Conservation (phyloP, 2,329 filamentous ascomycete genomes). For the Trichoderma sp. region DNA sequence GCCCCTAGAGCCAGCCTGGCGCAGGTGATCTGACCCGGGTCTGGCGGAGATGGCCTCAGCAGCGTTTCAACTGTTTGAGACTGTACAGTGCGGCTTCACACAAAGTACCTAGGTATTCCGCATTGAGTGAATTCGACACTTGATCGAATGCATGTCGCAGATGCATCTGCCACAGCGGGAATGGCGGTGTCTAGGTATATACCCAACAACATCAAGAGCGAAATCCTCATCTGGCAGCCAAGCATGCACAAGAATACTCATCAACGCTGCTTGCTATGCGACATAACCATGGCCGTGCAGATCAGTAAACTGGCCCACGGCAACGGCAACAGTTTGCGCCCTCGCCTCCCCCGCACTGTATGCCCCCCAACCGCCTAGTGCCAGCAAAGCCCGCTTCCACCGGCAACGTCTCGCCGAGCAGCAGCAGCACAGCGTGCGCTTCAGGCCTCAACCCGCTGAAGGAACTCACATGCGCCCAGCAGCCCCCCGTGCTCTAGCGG, state of each 20-base stretch:
- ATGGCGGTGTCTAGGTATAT: neutral
- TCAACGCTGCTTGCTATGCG: neutral
- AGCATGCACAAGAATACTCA: too few relatives aligned
- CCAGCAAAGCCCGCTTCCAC: neutral
- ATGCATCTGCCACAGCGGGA: neutral
- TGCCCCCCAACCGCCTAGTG: neutral
- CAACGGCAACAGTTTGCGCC: neutral
- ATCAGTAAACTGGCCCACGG: neutral
- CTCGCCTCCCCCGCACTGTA: neutral
- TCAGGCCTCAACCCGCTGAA: neutral
- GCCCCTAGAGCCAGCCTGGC: slow-evolving; percentile 5
- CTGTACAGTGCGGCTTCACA: neutral
- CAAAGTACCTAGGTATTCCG: too few relatives aligned
- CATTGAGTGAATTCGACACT: too few relatives aligned
- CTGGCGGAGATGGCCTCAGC: neutral
- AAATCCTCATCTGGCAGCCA: too few relatives aligned
- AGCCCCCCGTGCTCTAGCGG: neutral
- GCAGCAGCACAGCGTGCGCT: neutral
- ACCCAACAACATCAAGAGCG: too few relatives aligned
- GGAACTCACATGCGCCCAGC: too few relatives aligned
- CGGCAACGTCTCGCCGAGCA: slow-evolving; percentile 8
- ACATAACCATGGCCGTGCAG: neutral
- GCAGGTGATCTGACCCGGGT: neutral
- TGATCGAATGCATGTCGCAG: neutral
- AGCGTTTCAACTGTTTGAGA: neutral